Evolutionary conservation across 2,329 filamentous ascomycete species (phyloP).

Genomic region (Didymella arachidicola): DNA sequence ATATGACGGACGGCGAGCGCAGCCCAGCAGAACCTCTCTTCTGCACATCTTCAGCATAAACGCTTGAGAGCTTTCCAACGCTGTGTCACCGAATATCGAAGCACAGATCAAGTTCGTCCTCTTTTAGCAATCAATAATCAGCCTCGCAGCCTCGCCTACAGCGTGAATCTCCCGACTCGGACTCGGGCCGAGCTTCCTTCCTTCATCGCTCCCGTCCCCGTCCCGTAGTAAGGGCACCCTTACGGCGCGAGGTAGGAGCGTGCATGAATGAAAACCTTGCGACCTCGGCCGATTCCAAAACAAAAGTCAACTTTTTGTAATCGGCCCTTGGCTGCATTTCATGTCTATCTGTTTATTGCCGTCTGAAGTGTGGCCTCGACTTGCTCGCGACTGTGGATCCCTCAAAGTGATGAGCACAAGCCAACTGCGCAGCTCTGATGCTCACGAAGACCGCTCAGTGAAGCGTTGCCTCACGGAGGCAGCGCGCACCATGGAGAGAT

Average conservation of each 20-base stretch:
- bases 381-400: not conserved
- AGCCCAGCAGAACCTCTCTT: not conserved
- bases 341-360: not conserved
- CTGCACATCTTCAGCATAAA: slow-evolving; percentile 6
- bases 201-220: slow-evolving; percentile 18
- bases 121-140: slow-evolving; percentile 19
- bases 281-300: slow-evolving; percentile 7
- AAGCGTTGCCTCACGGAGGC: not conserved
- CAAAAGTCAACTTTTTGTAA: not conserved
- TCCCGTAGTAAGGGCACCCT: slow-evolving; percentile 19
- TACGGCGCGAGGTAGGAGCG: slow-evolving; percentile 5
- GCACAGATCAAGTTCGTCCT: slow-evolving; percentile 12
- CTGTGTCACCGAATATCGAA: slow-evolving; percentile 19
- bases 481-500: not conserved
- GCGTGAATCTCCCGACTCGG: slow-evolving; percentile 22
- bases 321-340: slow-evolving; percentile 2
- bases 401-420: not conserved
- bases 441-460: slow-evolving; percentile 4
- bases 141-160: slow-evolving; percentile 17
- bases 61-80: slow-evolving; percentile 3
- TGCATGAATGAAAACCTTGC: slow-evolving; percentile 9
- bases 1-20: slow-evolving; percentile 4
- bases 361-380: not conserved
- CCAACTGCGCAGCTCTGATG: not conserved
- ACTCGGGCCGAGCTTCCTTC: slow-evolving; percentile 22